Conservation (phyloP, 371 early-diverging fungal species). For the Actinomucor elegans region DNA sequence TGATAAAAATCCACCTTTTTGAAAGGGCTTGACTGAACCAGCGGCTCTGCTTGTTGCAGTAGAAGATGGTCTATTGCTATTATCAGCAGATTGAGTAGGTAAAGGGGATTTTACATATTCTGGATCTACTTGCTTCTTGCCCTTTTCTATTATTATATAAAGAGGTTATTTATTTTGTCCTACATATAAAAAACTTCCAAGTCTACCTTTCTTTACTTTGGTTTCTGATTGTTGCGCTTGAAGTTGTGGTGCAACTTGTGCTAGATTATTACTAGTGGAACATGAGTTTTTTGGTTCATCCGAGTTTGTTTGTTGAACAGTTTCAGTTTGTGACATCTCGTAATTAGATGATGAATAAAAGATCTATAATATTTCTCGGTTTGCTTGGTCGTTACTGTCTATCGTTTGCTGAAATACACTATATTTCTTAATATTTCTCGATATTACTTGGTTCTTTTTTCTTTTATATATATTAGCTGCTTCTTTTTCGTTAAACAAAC, state of each 20-base stretch:
- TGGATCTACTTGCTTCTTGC: conserved; percentile 28
- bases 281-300: conserved; percentile 10
- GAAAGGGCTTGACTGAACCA: conserved; percentile 26
- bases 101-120: conserved; percentile 32
- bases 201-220: conserved; percentile 10
- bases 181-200: conserved; percentile 7
- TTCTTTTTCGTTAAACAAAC: too few species aligned
- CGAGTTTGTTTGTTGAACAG: conserved; percentile 6
- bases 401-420: too few species aligned
- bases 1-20: conserved; percentile 31
- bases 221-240: background rate
- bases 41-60: conserved; percentile 9
- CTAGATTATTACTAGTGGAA: background rate
- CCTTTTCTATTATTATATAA: conserved; percentile 14
- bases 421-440: too few species aligned
- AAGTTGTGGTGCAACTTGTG: conserved; percentile 19
- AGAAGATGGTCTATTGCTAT: conserved; percentile 10
- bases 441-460: too few species aligned
- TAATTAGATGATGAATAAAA: background rate
- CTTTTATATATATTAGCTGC: too few species aligned
- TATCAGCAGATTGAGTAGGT: background rate
- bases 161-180: conserved; percentile 25
- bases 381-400: background rate
- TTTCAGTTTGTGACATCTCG: conserved; percentile 24
- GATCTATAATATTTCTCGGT: background rate